phyloP scores from a whole-genome alignment of 352 stramenopile species.

The Peronosclerospora sorghi region DNA sequence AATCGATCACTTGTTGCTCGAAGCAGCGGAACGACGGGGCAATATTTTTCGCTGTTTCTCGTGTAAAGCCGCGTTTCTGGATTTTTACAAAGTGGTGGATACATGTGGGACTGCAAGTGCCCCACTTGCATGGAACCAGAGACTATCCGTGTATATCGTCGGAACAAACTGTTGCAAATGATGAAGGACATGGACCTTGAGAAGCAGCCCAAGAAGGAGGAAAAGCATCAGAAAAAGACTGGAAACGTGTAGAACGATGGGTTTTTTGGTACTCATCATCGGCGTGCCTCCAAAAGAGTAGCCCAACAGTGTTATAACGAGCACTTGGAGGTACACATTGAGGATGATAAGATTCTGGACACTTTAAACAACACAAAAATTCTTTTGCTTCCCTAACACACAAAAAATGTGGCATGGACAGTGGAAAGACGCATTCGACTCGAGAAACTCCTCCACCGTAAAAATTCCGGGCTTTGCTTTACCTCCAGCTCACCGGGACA shows the following conservation, averaged over 20 bases:
- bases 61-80: constrained; percentile 32
- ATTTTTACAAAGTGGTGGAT: constrained; percentile 28
- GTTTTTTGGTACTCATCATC: constrained; percentile 64
- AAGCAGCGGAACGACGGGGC: constrained; percentile 14
- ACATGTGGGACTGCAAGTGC: constrained; percentile 30
- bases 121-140: constrained; percentile 28
- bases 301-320: constrained; percentile 86
- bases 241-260: constrained; percentile 60
- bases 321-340: constrained; percentile 86
- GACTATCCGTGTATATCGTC: constrained; percentile 23
- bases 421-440: constrained; percentile 70
- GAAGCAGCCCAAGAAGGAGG: constrained; percentile 19
- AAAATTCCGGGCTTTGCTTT: constrained; percentile 25
- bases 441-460: constrained; percentile 36
- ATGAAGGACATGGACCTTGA: constrained; percentile 25
- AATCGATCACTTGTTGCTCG: constrained; percentile 19
- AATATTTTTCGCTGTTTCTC: constrained; percentile 36
- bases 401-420: constrained; percentile 83
- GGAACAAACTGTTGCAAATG: constrained; percentile 32
- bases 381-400: constrained; percentile 72
- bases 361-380: constrained; percentile 81
- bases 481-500: constrained; percentile 34
- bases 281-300: constrained; percentile 86
- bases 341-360: constrained; percentile 87
- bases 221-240: no score